Percentiles rank a stretch among this genome's conserved stretches.
Evolutionary conservation across 805 yeast species (phyloP).

Genomic region (Kodamaea kakaduensis): DNA sequence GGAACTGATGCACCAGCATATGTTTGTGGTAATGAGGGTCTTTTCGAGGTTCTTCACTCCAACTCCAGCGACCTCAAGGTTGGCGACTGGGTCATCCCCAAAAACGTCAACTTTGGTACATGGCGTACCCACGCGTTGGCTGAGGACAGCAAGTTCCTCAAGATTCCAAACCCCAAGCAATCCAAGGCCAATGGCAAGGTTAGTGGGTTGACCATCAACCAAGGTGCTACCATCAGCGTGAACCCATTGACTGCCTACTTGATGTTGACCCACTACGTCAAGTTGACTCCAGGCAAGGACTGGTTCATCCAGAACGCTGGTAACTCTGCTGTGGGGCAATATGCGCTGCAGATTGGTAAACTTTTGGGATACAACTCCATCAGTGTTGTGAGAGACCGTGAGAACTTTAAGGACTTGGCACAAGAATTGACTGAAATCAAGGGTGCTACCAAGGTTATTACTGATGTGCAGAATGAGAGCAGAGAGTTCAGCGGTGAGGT

Average conservation of each 20-base stretch:
- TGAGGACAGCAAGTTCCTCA: slow-evolving; percentile 48
- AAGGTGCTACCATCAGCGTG: slow-evolving; percentile 87
- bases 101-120: slow-evolving; percentile 77
- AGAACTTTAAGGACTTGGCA: slow-evolving; percentile 58
- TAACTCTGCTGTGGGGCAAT: slow-evolving; percentile 89
- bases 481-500: slow-evolving; percentile 61
- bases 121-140: slow-evolving; percentile 83
- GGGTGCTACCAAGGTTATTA: slow-evolving; percentile 88
- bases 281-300: slow-evolving; percentile 59
- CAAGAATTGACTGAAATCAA: slow-evolving; percentile 48
- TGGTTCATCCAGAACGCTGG: slow-evolving; percentile 98
- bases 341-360: slow-evolving; percentile 83
- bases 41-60: slow-evolving; percentile 74
- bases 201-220: slow-evolving; percentile 36
- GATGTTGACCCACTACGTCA: slow-evolving; percentile 69
- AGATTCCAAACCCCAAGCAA: slow-evolving; percentile 51
- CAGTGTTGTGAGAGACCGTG: slow-evolving; percentile 84
- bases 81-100: slow-evolving; percentile 91
- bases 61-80: slow-evolving; percentile 49
- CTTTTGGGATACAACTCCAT: slow-evolving; percentile 77
- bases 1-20: slow-evolving; percentile 67
- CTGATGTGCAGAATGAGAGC: slow-evolving; percentile 78
- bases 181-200: slow-evolving; percentile 35
- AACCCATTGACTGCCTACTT: slow-evolving; percentile 92
- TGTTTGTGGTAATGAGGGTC: slow-evolving; percentile 92